Evolutionary conservation across 2,329 filamentous ascomycete genomes (phyloP).

Genomic region (Zymoseptoria crescenta): DNA sequence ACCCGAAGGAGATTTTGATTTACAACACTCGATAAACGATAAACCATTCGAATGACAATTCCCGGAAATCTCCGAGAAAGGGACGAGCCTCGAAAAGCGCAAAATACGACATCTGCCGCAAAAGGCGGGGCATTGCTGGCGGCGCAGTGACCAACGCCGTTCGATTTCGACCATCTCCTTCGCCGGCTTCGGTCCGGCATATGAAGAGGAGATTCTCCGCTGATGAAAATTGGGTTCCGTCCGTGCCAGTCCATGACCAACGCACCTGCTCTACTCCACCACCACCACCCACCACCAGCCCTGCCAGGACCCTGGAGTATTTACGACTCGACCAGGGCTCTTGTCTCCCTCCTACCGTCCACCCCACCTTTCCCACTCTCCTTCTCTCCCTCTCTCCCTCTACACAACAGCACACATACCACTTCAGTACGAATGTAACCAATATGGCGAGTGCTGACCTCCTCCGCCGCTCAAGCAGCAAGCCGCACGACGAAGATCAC

Average conservation of each 20-base stretch:
- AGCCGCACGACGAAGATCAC: slow-evolving; percentile 53
- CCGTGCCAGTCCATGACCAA: background rate
- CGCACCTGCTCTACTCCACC: background rate
- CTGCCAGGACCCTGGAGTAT: background rate
- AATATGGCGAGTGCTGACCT: slow-evolving; percentile 23
- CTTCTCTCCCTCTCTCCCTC: background rate
- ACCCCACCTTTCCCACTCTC: slow-evolving; percentile 3
- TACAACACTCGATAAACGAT: too few relatives aligned
- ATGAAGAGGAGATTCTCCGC: background rate
- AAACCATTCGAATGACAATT: too few relatives aligned
- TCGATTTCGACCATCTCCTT: background rate
- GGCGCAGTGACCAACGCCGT: background rate
- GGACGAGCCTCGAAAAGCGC: background rate
- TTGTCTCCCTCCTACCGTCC: background rate
- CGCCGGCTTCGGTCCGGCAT: background rate
- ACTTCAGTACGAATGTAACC: slow-evolving; percentile 3
- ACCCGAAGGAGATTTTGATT: background rate
- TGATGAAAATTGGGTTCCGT: background rate
- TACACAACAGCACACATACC: slow-evolving; percentile 8
- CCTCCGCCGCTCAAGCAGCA: slow-evolving; percentile 22
- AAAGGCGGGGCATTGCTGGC: background rate
- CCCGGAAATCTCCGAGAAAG: background rate
- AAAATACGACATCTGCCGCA: background rate
- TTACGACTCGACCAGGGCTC: background rate
- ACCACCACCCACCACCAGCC: too few relatives aligned